A percentile compares a stretch with the other conserved stretches of the same genome.
Conservation (phyloP, 495 filamentous ascomycete species). For the Aspergillus taichungensis region DNA sequence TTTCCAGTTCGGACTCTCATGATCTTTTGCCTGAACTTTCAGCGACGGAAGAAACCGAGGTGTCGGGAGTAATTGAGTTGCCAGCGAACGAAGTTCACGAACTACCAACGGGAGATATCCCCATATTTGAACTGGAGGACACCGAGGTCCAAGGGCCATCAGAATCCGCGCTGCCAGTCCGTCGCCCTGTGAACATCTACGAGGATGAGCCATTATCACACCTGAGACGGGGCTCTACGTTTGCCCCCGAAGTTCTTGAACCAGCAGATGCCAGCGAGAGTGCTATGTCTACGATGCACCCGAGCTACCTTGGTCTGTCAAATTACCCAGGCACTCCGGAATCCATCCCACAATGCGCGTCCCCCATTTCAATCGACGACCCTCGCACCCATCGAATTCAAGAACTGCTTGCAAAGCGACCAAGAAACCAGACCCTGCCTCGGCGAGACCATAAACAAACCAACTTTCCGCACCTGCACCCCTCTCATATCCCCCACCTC, state of each 20-base stretch:
- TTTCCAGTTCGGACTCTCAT: constrained; percentile 4
- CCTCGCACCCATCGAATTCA: constrained; percentile 21
- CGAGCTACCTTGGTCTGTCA: not conserved
- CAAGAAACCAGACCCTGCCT: constrained; percentile 22
- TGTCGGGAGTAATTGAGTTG: constrained; percentile 29
- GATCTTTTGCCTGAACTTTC: constrained; percentile 30
- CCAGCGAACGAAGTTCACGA: constrained; percentile 36
- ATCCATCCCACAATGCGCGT: constrained; percentile 14
- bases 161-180: constrained; percentile 4
- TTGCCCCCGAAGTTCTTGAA: constrained; percentile 36
- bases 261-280: not conserved
- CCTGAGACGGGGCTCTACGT: constrained; percentile 31
- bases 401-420: constrained; percentile 28
- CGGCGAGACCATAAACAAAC: constrained; percentile 20
- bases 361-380: constrained; percentile 18
- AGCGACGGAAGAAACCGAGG: constrained; percentile 16
- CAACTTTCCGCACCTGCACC: constrained; percentile 41
- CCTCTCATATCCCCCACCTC: constrained; percentile 48
- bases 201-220: constrained; percentile 22
- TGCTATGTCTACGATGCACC: not conserved
- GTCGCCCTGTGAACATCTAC: constrained; percentile 1
- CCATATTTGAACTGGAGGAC: constrained; percentile 37
- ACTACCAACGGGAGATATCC: constrained; percentile 25
- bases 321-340: constrained; percentile 2
- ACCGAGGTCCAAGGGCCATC: constrained; percentile 18